phyloP scores from a whole-genome alignment of 768 basidiomycete genomes.

The Suillus subaureus region DNA sequence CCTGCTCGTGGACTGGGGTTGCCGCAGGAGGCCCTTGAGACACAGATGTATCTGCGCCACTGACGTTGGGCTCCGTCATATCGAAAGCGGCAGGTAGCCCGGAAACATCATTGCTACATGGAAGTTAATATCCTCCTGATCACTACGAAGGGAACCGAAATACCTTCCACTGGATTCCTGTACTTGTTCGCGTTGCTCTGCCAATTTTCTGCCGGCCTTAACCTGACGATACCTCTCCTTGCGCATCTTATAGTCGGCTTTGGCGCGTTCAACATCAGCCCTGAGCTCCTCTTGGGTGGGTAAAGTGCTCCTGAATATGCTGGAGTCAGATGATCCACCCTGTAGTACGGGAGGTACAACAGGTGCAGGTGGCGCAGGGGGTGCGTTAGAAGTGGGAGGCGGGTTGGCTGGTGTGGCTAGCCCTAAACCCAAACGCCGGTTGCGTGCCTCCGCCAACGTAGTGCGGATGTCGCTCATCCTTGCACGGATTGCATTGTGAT shows the following conservation, averaged over 20 bases:
- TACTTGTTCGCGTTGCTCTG: conserved; percentile 29
- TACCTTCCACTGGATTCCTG: conserved; percentile 32
- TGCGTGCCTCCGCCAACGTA: conserved; percentile 5
- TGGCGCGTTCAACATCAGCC: conserved; percentile 62
- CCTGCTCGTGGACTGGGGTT: conserved; percentile 15
- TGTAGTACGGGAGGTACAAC: background rate
- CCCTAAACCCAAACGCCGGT: background rate
- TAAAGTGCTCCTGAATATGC: background rate
- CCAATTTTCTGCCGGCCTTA: conserved; percentile 50
- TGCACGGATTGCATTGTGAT: background rate
- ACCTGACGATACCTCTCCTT: conserved; percentile 71
- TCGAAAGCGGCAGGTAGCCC: conserved; percentile 24
- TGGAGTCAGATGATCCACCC: background rate
- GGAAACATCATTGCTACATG: conserved; percentile 23
- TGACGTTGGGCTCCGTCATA: conserved; percentile 8
- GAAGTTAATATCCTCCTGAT: conserved; percentile 10
- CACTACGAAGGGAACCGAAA: background rate
- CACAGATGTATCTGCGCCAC: conserved; percentile 1
- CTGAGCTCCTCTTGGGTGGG: conserved; percentile 29
- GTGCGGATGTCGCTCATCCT: background rate
- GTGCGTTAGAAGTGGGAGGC: background rate
- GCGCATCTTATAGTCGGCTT: conserved; percentile 63
- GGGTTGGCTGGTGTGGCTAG: background rate
- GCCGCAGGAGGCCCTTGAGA: conserved; percentile 6
- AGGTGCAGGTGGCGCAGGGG: background rate